A percentile compares a stretch with the other conserved stretches of the same genome.
phyloP scores from a whole-genome alignment of 495 filamentous ascomycete species.

The Trichocladium uniseriatum region DNA sequence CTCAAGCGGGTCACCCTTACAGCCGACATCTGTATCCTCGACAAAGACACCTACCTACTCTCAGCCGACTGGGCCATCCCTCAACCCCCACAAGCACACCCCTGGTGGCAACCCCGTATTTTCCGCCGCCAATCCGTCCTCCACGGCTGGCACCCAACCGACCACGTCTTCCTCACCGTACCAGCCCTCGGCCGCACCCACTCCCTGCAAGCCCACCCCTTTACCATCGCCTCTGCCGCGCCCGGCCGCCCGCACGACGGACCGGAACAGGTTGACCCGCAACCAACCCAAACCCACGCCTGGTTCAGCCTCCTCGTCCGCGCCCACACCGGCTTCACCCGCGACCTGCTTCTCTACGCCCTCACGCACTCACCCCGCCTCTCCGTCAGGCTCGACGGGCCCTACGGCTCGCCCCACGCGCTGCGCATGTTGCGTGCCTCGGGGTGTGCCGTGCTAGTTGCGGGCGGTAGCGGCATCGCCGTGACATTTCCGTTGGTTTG shows the following conservation, averaged over 20 bases:
- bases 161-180: constrained; percentile 51
- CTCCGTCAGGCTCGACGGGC: constrained; percentile 42
- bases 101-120: constrained; percentile 5
- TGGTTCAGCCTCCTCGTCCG: constrained; percentile 46
- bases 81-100: neutral
- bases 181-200: constrained; percentile 37
- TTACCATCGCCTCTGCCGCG: constrained; percentile 49
- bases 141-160: constrained; percentile 46
- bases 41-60: constrained; percentile 40
- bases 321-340: constrained; percentile 50
- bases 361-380: constrained; percentile 25
- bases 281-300: constrained; percentile 22
- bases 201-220: constrained; percentile 46
- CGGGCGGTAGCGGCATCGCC: constrained; percentile 55
- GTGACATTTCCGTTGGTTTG: constrained; percentile 42
- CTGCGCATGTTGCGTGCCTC: constrained; percentile 28
- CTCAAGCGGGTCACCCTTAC: constrained; percentile 35
- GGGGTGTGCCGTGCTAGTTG: constrained; percentile 44
- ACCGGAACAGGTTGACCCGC: too few relatives aligned
- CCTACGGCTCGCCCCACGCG: constrained; percentile 44
- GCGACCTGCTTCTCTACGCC: constrained; percentile 43
- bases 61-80: constrained; percentile 34
- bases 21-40: constrained; percentile 36
- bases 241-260: constrained; percentile 10
- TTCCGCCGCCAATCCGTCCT: constrained; percentile 26